Base-by-base conservation (phyloP, 441 rosid species). In the Adansonia rubrostipa region DNA sequence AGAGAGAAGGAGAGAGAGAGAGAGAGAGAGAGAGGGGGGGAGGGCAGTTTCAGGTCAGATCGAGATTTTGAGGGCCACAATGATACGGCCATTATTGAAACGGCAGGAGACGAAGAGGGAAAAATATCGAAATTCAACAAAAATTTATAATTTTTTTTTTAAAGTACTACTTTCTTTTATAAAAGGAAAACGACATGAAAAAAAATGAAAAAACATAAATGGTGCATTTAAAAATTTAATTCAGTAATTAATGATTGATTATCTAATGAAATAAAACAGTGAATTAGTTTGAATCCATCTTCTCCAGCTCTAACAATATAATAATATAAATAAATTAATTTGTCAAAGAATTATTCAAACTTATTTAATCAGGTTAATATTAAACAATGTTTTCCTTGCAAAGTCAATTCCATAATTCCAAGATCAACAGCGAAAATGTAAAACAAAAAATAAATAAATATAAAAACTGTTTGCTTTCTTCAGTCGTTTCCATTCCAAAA, bases 351-450 rank as follows among this genome's bases (percentile, higher is more conserved):
- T 42, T 5, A 42, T 0, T 61, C 65, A 61, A 63, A 63, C 45
- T 33, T 63, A 28, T 33, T 28, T 63, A 63, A 45, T 45, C 36
- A 6, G 9, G 66, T 17, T 28, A 33, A 33, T 22, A 17, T 33
- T 33, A 53, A 56, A 7, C 22, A 56, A 56, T 56, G 61, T 17
- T 19, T 22, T 33, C 1, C 53, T 42, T 44, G 20, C 54, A 45
- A 67, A 67, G 72, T 67, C 72, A 67, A 45, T 45, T 45, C 72
- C 72, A 45, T 19, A 17, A 45, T 67, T 56, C 61, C 6, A 17
- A 56, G 22, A 17, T 3, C 22, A 56, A 56, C 22, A 17, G 24
- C 28, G 19, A 56, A 17, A 44, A 44, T 44, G 9, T 0, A 44
- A 44, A 44, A 44, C 8, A 50, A 13, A 3, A 13, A 50, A 3